Percentiles rank a stretch among this genome's conserved stretches.
These are phyloP conservation scores for Triticum urartu DNA, from an alignment of 176 grass and related monocot genomes.

Conservation along the genomic window DNA sequence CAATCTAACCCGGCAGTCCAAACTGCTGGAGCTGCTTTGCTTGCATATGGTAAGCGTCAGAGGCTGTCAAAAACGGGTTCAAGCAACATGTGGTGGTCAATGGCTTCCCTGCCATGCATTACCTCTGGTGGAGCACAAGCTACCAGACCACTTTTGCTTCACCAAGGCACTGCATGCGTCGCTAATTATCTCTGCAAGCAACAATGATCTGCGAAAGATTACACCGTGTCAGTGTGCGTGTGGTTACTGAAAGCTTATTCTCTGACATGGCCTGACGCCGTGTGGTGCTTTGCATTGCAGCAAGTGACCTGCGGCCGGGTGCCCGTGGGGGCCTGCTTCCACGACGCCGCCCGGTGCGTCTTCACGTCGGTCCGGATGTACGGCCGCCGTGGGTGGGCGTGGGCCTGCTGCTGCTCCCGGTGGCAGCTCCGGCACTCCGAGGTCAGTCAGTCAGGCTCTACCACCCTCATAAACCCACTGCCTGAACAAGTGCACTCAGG, in stretches of 20 bases:
- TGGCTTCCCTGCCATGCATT: slow-evolving; percentile 1
- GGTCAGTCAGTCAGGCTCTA: slow-evolving; percentile 41
- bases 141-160: slow-evolving; percentile 39
- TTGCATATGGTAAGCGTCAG: slow-evolving; percentile 32
- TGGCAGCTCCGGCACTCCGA: slow-evolving; percentile 61
- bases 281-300: slow-evolving; percentile 38
- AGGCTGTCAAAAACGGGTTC: slow-evolving; percentile 32
- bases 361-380: slow-evolving; percentile 66
- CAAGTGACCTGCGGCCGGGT: slow-evolving; percentile 85
- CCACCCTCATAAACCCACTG: neutral
- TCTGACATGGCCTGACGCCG: too few relatives aligned
- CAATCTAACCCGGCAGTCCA: neutral
- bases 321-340: slow-evolving; percentile 54
- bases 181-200: slow-evolving; percentile 5
- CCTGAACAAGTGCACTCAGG: too few relatives aligned
- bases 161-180: slow-evolving; percentile 4
- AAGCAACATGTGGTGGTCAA: slow-evolving; percentile 34
- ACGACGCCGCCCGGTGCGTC: slow-evolving; percentile 60
- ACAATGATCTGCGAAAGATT: neutral
- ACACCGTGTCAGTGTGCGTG: neutral
- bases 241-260: too few relatives aligned
- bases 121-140: neutral
- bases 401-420: slow-evolving; percentile 36
- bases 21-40: slow-evolving; percentile 27
- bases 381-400: slow-evolving; percentile 50